phyloP scores from a whole-genome alignment of 164 flowering plant genomes.

The Tetrastigma voinierianum region DNA sequence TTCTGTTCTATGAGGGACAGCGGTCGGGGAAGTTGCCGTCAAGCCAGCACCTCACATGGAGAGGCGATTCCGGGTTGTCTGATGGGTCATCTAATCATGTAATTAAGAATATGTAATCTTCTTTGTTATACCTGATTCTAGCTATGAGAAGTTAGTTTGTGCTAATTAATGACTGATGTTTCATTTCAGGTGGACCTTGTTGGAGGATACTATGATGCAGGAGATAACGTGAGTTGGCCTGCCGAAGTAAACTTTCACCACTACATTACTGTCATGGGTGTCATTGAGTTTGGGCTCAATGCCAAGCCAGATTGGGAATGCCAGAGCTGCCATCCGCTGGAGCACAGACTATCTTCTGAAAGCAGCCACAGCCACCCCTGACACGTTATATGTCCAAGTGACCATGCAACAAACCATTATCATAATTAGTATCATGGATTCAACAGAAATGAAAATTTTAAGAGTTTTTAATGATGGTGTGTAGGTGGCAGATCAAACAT shows the following conservation, averaged over 20 bases:
- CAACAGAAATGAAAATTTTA: no score
- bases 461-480: not conserved
- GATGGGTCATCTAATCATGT: slow-evolving; percentile 80
- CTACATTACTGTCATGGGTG: slow-evolving; percentile 84
- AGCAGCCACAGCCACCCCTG: slow-evolving; percentile 78
- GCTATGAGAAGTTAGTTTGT: not conserved
- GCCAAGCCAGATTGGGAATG: slow-evolving; percentile 52
- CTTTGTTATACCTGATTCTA: not conserved
- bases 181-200: slow-evolving; percentile 72
- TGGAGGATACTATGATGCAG: slow-evolving; percentile 96
- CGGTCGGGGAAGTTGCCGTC: slow-evolving; percentile 79
- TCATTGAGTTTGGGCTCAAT: slow-evolving; percentile 88
- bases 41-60: slow-evolving; percentile 68
- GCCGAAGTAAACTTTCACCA: slow-evolving; percentile 94
- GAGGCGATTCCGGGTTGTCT: slow-evolving; percentile 66
- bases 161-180: not conserved
- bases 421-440: no score
- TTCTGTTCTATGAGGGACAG: slow-evolving; percentile 88
- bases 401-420: slow-evolving; percentile 16
- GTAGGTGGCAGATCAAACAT: slow-evolving; percentile 81
- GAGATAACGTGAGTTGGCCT: slow-evolving; percentile 88
- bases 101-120: not conserved
- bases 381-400: slow-evolving; percentile 76
- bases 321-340: slow-evolving; percentile 78
- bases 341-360: slow-evolving; percentile 80